Base-by-base conservation (phyloP, 768 basidiomycete species). In the Boletus rubroflammeus region DNA sequence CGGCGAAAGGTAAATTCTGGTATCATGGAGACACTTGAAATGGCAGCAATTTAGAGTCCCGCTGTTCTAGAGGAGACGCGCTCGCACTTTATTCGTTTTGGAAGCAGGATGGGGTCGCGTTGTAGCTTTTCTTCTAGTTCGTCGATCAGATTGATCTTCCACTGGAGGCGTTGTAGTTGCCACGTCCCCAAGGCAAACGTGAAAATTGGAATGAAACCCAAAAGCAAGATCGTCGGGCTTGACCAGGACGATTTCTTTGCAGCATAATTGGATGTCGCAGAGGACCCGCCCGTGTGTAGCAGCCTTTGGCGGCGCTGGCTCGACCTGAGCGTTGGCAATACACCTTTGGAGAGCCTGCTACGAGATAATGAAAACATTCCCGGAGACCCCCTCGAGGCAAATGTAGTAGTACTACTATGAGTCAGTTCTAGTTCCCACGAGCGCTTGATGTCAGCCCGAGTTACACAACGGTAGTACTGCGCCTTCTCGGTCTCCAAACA, bases 131-230 rank as follows among this genome's bases (percentile, higher is more conserved):
- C 85, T 67, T 97, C 89, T 34, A 98, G 78, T 64, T 98, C 91
- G 60, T 97, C 91, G 57, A 98, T 98, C 47, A 99, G 78, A 49
- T 83, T 82, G 42, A 96, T 76, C 72, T 99, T 99, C 97, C 97
- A 99, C 68, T 90, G 82, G 29, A 98, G 80, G 45, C 97, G 83
- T 62, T 91, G 82, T 31, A 99, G 75, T 72, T 99, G 97, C 96
- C 96, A 98, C 19, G 84, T 82, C 17, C 97, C 96, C 56, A 99
- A 76, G 15, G 80, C 88, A 60, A 94, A 93, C 0, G 93, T 93
- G 66, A 97, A 85, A 56, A 98, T 74, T 1, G 97, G 97, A 51
- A 97, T 89, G 61, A 89, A 80, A 31, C 91, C 90, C 55, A 94
- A 75, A 29, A 93, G 70, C 19, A 90, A 57, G 76, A 91, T 81